These are phyloP conservation scores for Phanerodontia chrysosporium DNA, from an alignment of 768 basidiomycete species.

Conservation along the genomic window DNA sequence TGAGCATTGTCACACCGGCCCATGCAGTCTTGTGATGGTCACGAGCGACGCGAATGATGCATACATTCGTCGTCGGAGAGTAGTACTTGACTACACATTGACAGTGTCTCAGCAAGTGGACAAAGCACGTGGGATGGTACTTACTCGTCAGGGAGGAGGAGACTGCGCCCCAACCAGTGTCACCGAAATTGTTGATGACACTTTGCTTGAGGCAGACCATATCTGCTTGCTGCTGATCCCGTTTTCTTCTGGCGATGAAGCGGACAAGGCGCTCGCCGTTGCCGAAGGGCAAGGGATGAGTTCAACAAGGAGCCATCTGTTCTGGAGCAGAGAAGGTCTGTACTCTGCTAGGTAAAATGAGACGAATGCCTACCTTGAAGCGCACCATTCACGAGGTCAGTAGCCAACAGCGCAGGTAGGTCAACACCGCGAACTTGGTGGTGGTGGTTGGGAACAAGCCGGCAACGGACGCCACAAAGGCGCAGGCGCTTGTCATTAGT, in stretches of 20 bases:
- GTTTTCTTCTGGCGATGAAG: slow-evolving; percentile 12
- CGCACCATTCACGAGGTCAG: slow-evolving; percentile 47
- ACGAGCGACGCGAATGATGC: slow-evolving; percentile 81
- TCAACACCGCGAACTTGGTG: neutral
- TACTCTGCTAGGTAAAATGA: neutral
- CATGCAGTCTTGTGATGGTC: slow-evolving; percentile 78
- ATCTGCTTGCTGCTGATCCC: slow-evolving; percentile 59
- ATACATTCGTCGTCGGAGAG: slow-evolving; percentile 77
- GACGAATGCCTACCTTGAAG: slow-evolving; percentile 48
- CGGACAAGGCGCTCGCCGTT: slow-evolving; percentile 15
- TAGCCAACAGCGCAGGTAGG: neutral
- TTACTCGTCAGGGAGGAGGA: slow-evolving; percentile 65
- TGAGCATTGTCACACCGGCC: slow-evolving; percentile 73
- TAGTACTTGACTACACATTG: slow-evolving; percentile 73
- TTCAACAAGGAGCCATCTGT: slow-evolving; percentile 87
- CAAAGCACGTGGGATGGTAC: slow-evolving; percentile 16
- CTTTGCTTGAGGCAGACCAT: slow-evolving; percentile 68
- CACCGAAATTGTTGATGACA: slow-evolving; percentile 72
- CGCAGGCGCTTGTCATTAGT: neutral
- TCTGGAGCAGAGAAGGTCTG: too few relatives aligned
- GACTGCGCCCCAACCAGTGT: slow-evolving; percentile 82
- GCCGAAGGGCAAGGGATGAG: slow-evolving; percentile 46
- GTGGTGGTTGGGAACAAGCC: neutral
- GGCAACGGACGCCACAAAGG: neutral
- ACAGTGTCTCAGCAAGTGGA: neutral